Evolutionary conservation across 2,329 filamentous ascomycete species (phyloP), one percentile per base, ranked within the genome.

Genomic region (Aspergillus jensenii): DNA sequence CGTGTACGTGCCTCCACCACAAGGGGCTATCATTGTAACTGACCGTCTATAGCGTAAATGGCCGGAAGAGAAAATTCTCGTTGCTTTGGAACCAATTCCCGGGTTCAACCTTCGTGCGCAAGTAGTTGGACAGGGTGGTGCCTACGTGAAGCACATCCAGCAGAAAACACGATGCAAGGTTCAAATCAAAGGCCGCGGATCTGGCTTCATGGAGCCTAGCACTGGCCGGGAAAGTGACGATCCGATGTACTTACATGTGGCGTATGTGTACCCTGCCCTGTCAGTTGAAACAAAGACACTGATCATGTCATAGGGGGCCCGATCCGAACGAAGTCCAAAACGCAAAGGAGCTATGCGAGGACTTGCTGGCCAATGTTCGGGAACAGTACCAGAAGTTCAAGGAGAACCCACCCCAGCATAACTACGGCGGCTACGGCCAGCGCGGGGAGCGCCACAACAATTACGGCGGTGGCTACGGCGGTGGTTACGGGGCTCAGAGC

Each of bases 71-170:
- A 91, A 90, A 68, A 96, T 99, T 50, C 88, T 91, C 1, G 93
- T 99, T 66, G 87, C 87, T 62, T 86, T 99, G 57, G 95, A 98
- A 67, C 90, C 93, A 0, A 86, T 98, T 53, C 91, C 88, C 23
- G 95, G 95, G 19, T 99, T 99, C 79, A 99, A 99, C 71, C 81
- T 99, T 48, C 90, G 95, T 62, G 95, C 95, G 52, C 93, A 98
- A 73, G 93, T 99, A 47, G 95, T 99, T 55, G 95, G 95, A 50
- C 90, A 93, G 67, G 92, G 92, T 33, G 95, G 95, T 59, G 90
- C 91, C 44, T 97, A 98, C 71, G 95, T 99, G 60, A 99, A 99
- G 77, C 93, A 97, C 71, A 98, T 99, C 64, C 95, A 98, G 76
- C 88, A 93, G 71, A 92, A 96, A 76, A 98, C 95, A 14, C 85